Evolutionary conservation across 371 early-diverging fungal genomes (phyloP).

Genomic region (Mucor racemosus): DNA sequence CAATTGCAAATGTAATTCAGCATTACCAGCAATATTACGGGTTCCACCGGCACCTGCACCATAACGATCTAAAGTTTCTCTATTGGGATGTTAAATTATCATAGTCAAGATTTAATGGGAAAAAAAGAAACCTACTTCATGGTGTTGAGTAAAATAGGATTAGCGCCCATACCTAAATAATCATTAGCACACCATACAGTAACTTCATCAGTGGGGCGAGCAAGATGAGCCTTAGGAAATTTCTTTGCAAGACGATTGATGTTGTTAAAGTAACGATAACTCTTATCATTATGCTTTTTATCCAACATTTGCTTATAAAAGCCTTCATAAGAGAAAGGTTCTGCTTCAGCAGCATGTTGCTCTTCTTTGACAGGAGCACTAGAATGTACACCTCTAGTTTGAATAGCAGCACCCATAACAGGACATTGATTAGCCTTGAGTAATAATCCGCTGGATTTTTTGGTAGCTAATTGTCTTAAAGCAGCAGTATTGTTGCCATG

Average conservation of each 20-base stretch:
- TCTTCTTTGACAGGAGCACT: conserved; percentile 29
- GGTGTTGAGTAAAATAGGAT: conserved; percentile 81
- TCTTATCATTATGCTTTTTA: conserved; percentile 95
- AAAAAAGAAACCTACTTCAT: conserved; percentile 76
- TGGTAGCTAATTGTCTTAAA: conserved; percentile 58
- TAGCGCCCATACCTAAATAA: conserved; percentile 95
- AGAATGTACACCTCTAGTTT: conserved; percentile 34
- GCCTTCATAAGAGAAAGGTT: conserved; percentile 88
- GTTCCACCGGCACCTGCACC: conserved; percentile 99
- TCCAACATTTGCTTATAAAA: conserved; percentile 84
- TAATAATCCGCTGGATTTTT: conserved; percentile 58
- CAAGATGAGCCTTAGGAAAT: conserved; percentile 94
- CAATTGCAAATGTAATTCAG: conserved; percentile 91
- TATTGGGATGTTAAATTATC: conserved; percentile 19
- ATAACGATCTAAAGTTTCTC: conserved; percentile 87
- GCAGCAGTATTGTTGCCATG: conserved; percentile 69
- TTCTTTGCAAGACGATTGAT: conserved; percentile 95
- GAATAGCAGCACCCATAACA: conserved; percentile 86
- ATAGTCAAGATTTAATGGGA: neutral
- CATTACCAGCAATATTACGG: conserved; percentile 99
- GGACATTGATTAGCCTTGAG: conserved; percentile 85
- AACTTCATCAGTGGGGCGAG: conserved; percentile 81
- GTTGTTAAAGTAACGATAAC: conserved; percentile 98
- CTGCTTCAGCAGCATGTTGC: conserved; percentile 19
- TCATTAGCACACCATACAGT: conserved; percentile 99